phyloP scores from a whole-genome alignment of 768 basidiomycete species.

The Mycena kentingensis region DNA sequence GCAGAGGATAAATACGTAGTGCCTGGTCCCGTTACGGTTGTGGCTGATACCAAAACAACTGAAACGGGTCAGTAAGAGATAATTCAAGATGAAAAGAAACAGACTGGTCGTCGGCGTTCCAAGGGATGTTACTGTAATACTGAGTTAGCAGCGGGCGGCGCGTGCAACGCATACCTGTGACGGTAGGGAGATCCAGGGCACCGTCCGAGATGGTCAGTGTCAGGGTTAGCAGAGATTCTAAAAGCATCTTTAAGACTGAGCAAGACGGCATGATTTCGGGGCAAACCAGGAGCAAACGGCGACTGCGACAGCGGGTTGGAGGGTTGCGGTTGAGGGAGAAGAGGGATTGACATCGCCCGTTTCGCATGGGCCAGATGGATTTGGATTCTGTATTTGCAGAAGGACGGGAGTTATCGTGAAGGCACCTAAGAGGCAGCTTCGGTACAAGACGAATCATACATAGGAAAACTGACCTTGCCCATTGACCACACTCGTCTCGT shows the following conservation, averaged over 20 bases:
- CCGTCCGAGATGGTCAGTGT: constrained; percentile 13
- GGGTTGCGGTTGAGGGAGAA: constrained; percentile 32
- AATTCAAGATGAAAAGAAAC: neutral
- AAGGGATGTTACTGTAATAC: constrained; percentile 22
- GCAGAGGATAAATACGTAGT: constrained; percentile 21
- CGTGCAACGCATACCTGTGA: constrained; percentile 11
- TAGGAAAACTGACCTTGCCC: constrained; percentile 11
- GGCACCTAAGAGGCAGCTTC: neutral
- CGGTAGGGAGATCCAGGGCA: constrained; percentile 8
- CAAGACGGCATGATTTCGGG: neutral
- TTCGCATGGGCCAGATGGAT: constrained; percentile 27
- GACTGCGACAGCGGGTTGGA: constrained; percentile 30
- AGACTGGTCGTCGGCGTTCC: constrained; percentile 19
- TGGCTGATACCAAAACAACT: constrained; percentile 24
- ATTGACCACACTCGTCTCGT: constrained; percentile 36
- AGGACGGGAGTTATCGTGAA: constrained; percentile 41
- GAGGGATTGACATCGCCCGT: constrained; percentile 14
- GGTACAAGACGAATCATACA: neutral
- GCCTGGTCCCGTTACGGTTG: constrained; percentile 25
- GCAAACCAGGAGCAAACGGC: constrained; percentile 21
- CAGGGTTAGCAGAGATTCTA: constrained; percentile 5
- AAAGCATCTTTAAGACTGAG: neutral
- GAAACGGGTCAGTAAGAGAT: neutral
- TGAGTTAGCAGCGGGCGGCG: neutral
- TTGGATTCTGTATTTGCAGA: constrained; percentile 32